Evolutionary conservation across 2,329 filamentous ascomycete genomes (phyloP), one percentile per base, ranked within the genome.

Genomic region (Zalaria obscura): DNA sequence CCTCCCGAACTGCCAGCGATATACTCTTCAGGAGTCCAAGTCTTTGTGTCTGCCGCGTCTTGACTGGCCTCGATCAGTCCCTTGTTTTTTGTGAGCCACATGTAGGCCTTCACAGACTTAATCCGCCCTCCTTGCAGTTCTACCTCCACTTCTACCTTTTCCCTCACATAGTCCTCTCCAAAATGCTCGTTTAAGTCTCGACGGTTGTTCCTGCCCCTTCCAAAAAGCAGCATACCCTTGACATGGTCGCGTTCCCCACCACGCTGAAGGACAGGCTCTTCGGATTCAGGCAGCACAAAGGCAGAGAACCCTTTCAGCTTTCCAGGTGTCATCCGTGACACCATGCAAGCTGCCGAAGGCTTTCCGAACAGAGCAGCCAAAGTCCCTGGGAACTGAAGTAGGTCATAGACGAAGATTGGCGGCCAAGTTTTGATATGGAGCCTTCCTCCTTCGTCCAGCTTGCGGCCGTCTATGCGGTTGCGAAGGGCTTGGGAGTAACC

Each of bases 401-500:
- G 67, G 11, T 65, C 56, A 27, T 64, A 56, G 5, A 70, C 57
- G 42, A 76, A 67, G 53, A 73, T 73, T 25, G 71, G 69, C 40
- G 71, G 70, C 53, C 71, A 69, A 43, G 72, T 66, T 47, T 58
- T 64, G 7, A 70, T 57, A 4, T 71, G 70, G 49, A 73, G 70
- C 26, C 70, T 64, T 45, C 64, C 68, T 9, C 69, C 69, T 45
- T 70, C 66, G 11, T 62, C 64, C 37, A 73, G 41, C 27, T 47
- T 36, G n/a, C 36, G 38, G 36, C 47, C 41, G 10, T 39, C 26
- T 26, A 57, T 44, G 18, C 52, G 50, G 40, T 54, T 56, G n/a
- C 35, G 40, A 5, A 56, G 47, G 2, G 52, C 52, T n/a, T 38
- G 44, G 27, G 54, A 43, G 39, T 56, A 50, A 31, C 48, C 48